Conservation (phyloP, 495 filamentous ascomycete genomes). For the Cercophora newfieldiana region DNA sequence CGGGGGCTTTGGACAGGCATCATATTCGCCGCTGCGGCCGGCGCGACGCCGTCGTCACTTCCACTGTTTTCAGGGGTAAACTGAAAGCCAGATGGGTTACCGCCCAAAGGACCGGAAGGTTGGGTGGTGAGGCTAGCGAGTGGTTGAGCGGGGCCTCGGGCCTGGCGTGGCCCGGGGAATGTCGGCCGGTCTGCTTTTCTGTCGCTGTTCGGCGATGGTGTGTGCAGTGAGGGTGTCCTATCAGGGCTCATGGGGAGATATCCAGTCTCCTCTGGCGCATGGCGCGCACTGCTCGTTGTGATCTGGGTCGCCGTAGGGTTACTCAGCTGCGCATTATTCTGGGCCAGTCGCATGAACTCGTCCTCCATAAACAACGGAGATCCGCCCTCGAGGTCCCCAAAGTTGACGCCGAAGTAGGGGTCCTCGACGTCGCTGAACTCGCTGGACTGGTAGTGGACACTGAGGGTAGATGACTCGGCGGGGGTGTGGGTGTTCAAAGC, state of each 20-base stretch:
- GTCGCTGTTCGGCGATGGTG: constrained; percentile 30
- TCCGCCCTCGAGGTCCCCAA: constrained; percentile 31
- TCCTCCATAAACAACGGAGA: constrained; percentile 41
- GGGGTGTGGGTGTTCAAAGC: constrained; percentile 41
- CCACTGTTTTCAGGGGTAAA: constrained; percentile 51
- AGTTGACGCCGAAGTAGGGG: constrained; percentile 43
- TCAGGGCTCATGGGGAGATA: constrained; percentile 37
- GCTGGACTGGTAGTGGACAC: constrained; percentile 43
- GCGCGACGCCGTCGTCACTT: constrained; percentile 49
- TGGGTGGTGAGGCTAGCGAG: constrained; percentile 26
- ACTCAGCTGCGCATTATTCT: constrained; percentile 12
- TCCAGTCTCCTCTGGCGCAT: constrained; percentile 16
- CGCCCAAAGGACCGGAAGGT: constrained; percentile 32
- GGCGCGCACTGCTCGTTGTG: constrained; percentile 6
- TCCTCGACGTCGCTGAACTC: constrained; percentile 45
- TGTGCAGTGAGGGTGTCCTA: constrained; percentile 35
- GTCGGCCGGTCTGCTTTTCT: constrained; percentile 17
- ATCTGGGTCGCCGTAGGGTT: constrained; percentile 16
- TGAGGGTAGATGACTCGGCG: constrained; percentile 43
- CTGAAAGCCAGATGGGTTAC: constrained; percentile 34
- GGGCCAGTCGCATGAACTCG: constrained; percentile 12
- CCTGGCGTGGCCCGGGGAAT: constrained; percentile 18
- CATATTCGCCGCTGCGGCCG: constrained; percentile 35
- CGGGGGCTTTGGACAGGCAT: constrained; percentile 49
- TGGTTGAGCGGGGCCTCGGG: constrained; percentile 23